These are phyloP conservation scores for Tolypocladium album DNA, from an alignment of 2,329 filamentous ascomycete species.

Conservation along the genomic window DNA sequence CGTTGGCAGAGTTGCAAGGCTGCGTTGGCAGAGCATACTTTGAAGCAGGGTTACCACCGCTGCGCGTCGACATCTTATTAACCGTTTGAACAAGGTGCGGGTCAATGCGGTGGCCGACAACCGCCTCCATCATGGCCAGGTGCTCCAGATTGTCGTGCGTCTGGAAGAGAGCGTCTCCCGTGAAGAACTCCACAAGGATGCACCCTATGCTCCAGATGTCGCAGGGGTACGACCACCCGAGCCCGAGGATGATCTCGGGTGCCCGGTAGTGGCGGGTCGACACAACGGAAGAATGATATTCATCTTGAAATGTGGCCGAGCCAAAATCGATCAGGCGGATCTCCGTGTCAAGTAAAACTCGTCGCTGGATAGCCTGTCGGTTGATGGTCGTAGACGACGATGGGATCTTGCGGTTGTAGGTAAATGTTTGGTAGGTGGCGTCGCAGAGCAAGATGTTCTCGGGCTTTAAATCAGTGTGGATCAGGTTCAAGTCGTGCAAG, in stretches of 20 bases:
- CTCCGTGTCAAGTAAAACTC: constrained; percentile 57
- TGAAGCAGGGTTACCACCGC: constrained; percentile 47
- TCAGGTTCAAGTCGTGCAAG: constrained; percentile 91
- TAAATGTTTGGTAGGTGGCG: constrained; percentile 57
- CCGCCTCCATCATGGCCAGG: constrained; percentile 66
- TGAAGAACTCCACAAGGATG: constrained; percentile 63
- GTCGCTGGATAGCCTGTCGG: constrained; percentile 51
- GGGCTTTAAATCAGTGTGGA: constrained; percentile 74
- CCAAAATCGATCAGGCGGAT: constrained; percentile 63
- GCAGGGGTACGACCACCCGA: constrained; percentile 62
- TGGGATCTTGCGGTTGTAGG: constrained; percentile 59
- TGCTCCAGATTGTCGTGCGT: constrained; percentile 65
- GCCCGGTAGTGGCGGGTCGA: constrained; percentile 61
- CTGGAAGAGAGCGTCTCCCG: constrained; percentile 60
- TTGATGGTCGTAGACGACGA: constrained; percentile 51
- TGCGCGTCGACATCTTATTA: constrained; percentile 43
- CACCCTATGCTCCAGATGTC: constrained; percentile 68
- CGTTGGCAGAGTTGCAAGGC: neutral
- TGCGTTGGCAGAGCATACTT: constrained; percentile 36
- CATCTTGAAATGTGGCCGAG: constrained; percentile 61
- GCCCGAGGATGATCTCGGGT: constrained; percentile 58
- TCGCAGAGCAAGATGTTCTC: constrained; percentile 61
- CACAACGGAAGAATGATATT: constrained; percentile 62
- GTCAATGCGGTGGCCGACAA: constrained; percentile 50
- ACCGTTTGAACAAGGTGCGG: constrained; percentile 39